Evolutionary conservation across 169 alveolate genomes (phyloP).

Genomic region (Plasmodium billcollinsi): DNA sequence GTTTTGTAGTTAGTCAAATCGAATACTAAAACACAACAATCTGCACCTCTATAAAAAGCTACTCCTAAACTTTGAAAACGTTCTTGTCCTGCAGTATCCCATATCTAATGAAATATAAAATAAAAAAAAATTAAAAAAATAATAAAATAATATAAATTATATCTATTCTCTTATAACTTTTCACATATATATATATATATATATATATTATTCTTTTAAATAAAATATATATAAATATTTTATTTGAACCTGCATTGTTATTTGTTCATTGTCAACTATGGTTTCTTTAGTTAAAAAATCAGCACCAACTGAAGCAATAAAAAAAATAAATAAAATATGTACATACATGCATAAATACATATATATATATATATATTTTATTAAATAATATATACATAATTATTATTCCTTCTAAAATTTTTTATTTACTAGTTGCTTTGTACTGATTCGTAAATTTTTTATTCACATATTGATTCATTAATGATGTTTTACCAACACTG

Average conservation of each 20-base stretch:
- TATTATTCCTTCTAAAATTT: not conserved
- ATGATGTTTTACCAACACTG: constrained; percentile 99
- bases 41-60: constrained; percentile 99
- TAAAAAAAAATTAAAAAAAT: constrained; percentile 2
- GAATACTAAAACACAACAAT: constrained; percentile 98
- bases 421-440: constrained; percentile 95
- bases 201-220: not conserved
- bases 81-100: constrained; percentile 99
- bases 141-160: too few relatives aligned
- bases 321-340: not conserved
- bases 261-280: constrained; percentile 95
- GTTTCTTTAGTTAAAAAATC: constrained; percentile 98
- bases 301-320: constrained; percentile 93
- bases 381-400: not conserved
- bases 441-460: constrained; percentile 96
- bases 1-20: constrained; percentile 93
- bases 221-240: too few relatives aligned
- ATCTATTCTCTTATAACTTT: too few relatives aligned
- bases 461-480: constrained; percentile 98
- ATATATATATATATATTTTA: not conserved
- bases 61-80: constrained; percentile 98
- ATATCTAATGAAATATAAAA: constrained; percentile 80
- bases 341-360: too few relatives aligned
- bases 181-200: not conserved
- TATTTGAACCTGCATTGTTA: constrained; percentile 94